Evolutionary conservation across 1,139 yeast genomes (phyloP).

Genomic region (Suhomyces panamericanus): DNA sequence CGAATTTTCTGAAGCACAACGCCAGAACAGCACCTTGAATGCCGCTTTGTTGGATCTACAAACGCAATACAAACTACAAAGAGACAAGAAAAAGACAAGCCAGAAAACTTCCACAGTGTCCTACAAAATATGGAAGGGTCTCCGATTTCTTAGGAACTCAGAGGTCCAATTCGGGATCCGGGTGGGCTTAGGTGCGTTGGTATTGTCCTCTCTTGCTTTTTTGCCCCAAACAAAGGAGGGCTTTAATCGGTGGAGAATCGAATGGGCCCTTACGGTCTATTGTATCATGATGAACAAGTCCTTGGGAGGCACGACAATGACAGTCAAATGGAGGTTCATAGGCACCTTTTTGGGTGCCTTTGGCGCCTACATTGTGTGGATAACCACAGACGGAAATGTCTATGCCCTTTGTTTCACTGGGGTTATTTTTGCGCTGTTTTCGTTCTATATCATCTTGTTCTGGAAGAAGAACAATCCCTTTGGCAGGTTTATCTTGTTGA

Average conservation of each 20-base stretch:
- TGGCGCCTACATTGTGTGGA: constrained; percentile 62
- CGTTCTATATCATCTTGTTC: constrained; percentile 66
- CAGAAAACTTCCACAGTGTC: constrained; percentile 10
- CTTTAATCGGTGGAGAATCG: constrained; percentile 72
- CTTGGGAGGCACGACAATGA: constrained; percentile 82
- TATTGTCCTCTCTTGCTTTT: constrained; percentile 68
- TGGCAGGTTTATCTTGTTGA: constrained; percentile 71
- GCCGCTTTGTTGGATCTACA: constrained; percentile 42
- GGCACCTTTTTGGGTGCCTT: constrained; percentile 77
- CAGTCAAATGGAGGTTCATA: constrained; percentile 70
- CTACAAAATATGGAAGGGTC: constrained; percentile 32
- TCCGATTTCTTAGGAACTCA: constrained; percentile 47
- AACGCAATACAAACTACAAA: constrained; percentile 26
- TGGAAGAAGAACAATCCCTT: constrained; percentile 66
- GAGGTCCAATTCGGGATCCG: constrained; percentile 79
- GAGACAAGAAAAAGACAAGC: not conserved
- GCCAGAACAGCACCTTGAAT: constrained; percentile 24
- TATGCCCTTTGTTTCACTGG: constrained; percentile 59
- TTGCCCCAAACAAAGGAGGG: constrained; percentile 51
- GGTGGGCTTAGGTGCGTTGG: constrained; percentile 76
- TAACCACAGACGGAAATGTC: constrained; percentile 55
- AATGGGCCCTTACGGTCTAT: constrained; percentile 81
- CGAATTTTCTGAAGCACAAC: constrained; percentile 4
- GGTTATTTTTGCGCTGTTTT: constrained; percentile 57
- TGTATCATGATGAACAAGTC: constrained; percentile 85